Base-by-base conservation (phyloP, 768 basidiomycete species). In the Psilocybe subaeruginosa region DNA sequence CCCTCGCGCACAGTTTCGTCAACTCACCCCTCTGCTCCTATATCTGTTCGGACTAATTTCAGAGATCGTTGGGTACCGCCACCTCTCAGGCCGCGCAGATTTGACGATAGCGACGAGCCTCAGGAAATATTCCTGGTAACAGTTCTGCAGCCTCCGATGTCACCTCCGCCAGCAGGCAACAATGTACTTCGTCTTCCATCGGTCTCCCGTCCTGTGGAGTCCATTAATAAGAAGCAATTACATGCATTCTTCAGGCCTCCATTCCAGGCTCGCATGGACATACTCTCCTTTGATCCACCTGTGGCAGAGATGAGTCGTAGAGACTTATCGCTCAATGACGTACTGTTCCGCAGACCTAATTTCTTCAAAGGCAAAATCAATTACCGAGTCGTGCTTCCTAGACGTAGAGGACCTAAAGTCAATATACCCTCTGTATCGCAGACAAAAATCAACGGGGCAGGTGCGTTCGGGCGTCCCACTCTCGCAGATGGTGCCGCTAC, bases 261-360 rank as follows among this genome's bases (percentile, higher is more conserved):
- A 3, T 67, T 72, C 33, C 77, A 73, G 29, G 67, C 83, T 30
- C 84, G 88, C 46, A 81, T 84, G 75, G 91, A 93, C 56, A 81
- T 87, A 29, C 76, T 90, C 30, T 88, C 89, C 19, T 91, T 88
- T 74, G 83, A 86, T 33, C 91, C 92, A 54, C 88, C 89, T 16
- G 80, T 89, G 12, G 82, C 84, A 58, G 86, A 84, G 51, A 88
- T 88, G 85, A 83, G 66, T 55, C 82, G 75, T 46, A 78, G 82
- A 50, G 88, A 89, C 59, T 77, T 89, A 49, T 85, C 85, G 17
- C 59, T 91, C 43, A 88, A 90, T 64, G 86, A 89, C 30, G 70
- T 88, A 41, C 73, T 93, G 37, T 90, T 92, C 73, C 80, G 73
- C 59, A 82, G 76, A 62, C 77, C 79, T 14, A 64, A 63, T 19